Base-by-base conservation (phyloP, 148 eudicot genomes). In the Rhododendron henanense region DNA sequence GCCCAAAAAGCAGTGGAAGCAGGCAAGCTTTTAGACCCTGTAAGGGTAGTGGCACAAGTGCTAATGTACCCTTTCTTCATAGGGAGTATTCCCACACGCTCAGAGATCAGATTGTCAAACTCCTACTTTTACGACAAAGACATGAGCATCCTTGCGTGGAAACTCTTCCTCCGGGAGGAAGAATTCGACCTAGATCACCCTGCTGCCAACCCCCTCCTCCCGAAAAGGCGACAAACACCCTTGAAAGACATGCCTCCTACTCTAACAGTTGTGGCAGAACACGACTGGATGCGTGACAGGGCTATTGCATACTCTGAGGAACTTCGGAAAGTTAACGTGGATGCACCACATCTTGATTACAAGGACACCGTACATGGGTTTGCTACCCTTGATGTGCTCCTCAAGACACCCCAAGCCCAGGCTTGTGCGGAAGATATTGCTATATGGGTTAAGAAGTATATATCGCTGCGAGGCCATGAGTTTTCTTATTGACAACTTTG, bases 201-300 rank as follows among this genome's bases (percentile, higher is more conserved):
- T 15, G 98, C 98, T 19, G 95, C 93, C 69, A 94, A 96, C 84
- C 98, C 98, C 3, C 94, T 92, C 45, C 81, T 87, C 76, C 89
- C 89, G 0, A 86, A 80, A 25, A 25, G 33, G 10, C 85, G 92
- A 85, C 89, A 89, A 8, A 89, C 86, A 4, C 94, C 94, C 33
- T 69, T 94, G 4, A 94, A 92, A 50, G 87, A 82, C 74, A 94
- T 94, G 94, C 98, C 98, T 21, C 98, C 98, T 8, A 96, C 98
- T 13, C 88, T 96, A 74, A 92, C 95, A 4, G 87, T 96, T 13
- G 93, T 94, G n/a, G 98, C 98, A 10, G 98, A 96, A 83, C 96
- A 94, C 59, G 98, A 96, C 75, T 93, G 95, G 98, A 96, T 96
- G 98, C 87, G 98, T 31, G 98, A 96, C 65, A 91, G 98, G 6